Evolutionary conservation across 1,284 basidiomycete species (phyloP).

Genomic region (Mrakiaceae sp.): DNA sequence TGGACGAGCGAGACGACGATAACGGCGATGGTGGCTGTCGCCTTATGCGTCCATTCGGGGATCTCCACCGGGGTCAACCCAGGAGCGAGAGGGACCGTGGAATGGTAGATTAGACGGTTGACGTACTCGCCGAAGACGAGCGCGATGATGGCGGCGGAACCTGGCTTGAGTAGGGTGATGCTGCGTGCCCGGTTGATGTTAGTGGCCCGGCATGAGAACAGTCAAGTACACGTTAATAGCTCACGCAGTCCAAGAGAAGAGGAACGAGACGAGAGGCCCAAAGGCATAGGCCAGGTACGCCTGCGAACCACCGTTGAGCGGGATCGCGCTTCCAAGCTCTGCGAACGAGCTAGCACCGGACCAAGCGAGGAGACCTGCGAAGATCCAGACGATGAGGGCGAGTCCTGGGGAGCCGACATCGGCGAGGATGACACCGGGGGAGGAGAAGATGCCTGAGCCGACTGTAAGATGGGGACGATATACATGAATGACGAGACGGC

Average conservation of each 20-base stretch:
- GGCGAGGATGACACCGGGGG: slow-evolving; percentile 78
- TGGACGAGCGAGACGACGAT: slow-evolving; percentile 62
- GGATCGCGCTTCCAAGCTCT: slow-evolving; percentile 45
- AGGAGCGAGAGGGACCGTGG: slow-evolving; percentile 51
- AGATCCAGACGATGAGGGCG: slow-evolving; percentile 66
- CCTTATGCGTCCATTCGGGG: slow-evolving; percentile 85
- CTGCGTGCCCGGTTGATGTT: slow-evolving; percentile 22
- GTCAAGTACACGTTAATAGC: not conserved
- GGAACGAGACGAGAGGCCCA: slow-evolving; percentile 69
- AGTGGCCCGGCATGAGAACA: slow-evolving; percentile 23
- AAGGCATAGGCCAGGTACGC: slow-evolving; percentile 74
- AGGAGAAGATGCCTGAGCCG: slow-evolving; percentile 75
- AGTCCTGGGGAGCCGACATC: slow-evolving; percentile 76
- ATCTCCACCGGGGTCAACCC: slow-evolving; percentile 54
- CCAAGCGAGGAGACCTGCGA: slow-evolving; percentile 74
- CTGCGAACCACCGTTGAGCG: slow-evolving; percentile 70
- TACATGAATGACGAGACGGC: not conserved
- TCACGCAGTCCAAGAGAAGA: slow-evolving; percentile 72
- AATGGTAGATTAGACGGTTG: slow-evolving; percentile 43
- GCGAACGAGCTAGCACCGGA: slow-evolving; percentile 83
- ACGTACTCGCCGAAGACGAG: slow-evolving; percentile 66
- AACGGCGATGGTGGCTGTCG: slow-evolving; percentile 61
- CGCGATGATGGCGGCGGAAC: slow-evolving; percentile 44
- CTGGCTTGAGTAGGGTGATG: slow-evolving; percentile 41
- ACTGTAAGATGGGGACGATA: not conserved